These are phyloP conservation scores for Acorus calamus DNA, from an alignment of 106 monocot genomes.

Conservation along the genomic window DNA sequence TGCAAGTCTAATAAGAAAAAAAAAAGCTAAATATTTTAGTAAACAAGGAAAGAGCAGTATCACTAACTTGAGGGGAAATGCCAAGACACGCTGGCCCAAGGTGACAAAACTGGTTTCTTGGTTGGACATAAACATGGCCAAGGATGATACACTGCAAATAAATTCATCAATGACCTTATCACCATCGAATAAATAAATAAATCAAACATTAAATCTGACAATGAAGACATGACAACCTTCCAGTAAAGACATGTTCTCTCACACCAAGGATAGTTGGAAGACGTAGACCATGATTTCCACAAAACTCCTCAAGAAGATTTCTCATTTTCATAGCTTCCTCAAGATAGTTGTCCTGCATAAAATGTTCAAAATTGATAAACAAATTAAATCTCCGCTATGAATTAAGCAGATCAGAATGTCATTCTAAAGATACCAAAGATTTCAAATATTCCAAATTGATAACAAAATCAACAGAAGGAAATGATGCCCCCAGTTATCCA, in stretches of 20 bases:
- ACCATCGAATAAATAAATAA: slow-evolving; percentile 1
- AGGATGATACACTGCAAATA: slow-evolving; percentile 67
- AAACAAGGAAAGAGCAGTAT: background rate
- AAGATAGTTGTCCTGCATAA: slow-evolving; percentile 77
- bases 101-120: slow-evolving; percentile 99
- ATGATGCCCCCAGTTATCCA: too few species aligned
- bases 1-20: too few species aligned
- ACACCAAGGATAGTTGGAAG: slow-evolving; percentile 87
- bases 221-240: slow-evolving; percentile 41
- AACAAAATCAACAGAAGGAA: background rate
- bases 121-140: slow-evolving; percentile 96
- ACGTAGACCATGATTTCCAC: slow-evolving; percentile 52
- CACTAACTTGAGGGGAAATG: slow-evolving; percentile 87
- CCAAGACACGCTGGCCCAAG: slow-evolving; percentile 86
- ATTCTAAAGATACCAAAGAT: background rate
- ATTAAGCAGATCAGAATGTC: too few species aligned
- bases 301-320: slow-evolving; percentile 93
- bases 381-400: too few species aligned
- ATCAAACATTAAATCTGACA: background rate
- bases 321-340: slow-evolving; percentile 98
- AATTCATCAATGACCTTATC: background rate
- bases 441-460: background rate
- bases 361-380: background rate
- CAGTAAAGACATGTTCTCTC: slow-evolving; percentile 95
- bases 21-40: background rate